Conservation (phyloP, 2,329 filamentous ascomycete genomes). For the Colletotrichum nymphaeae region DNA sequence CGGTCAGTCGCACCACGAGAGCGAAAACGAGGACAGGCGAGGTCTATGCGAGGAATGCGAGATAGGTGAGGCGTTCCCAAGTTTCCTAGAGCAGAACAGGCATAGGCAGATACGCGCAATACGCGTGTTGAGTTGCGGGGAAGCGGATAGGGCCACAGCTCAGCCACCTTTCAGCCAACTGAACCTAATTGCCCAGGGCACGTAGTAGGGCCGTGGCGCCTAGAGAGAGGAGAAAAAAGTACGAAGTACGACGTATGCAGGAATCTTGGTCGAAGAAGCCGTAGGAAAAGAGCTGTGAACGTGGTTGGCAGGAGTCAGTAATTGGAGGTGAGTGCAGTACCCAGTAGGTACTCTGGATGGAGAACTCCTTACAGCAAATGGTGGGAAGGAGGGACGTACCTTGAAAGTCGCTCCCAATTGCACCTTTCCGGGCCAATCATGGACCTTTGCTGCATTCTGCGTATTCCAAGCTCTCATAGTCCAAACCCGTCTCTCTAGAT, state of each 20-base stretch:
- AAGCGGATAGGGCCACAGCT: not conserved
- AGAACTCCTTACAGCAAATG: not conserved
- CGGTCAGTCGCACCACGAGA: not conserved
- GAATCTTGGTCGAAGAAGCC: not conserved
- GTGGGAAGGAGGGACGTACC: not conserved
- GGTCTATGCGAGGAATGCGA: conserved; percentile 15
- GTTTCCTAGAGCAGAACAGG: not conserved
- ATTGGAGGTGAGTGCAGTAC: no score
- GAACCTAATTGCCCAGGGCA: no score
- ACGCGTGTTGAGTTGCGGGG: conserved; percentile 11
- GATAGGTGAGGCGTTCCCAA: not conserved
- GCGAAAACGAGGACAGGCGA: conserved; percentile 1
- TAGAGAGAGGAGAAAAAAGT: not conserved
- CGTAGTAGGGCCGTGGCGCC: not conserved
- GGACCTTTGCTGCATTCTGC: not conserved
- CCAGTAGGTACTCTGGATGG: no score
- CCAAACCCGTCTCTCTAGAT: not conserved
- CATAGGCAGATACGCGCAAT: conserved; percentile 5
- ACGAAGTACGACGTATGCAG: not conserved
- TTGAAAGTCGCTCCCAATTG: not conserved
- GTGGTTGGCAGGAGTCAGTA: not conserved
- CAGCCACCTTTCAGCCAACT: not conserved
- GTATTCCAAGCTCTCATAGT: not conserved
- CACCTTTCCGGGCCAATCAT: not conserved
- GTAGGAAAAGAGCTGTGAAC: not conserved